Percentiles rank a stretch among this genome's conserved stretches.
These are phyloP conservation scores for Colletotrichum destructivum DNA, from an alignment of 2,329 filamentous ascomycete genomes.

Conservation along the genomic window DNA sequence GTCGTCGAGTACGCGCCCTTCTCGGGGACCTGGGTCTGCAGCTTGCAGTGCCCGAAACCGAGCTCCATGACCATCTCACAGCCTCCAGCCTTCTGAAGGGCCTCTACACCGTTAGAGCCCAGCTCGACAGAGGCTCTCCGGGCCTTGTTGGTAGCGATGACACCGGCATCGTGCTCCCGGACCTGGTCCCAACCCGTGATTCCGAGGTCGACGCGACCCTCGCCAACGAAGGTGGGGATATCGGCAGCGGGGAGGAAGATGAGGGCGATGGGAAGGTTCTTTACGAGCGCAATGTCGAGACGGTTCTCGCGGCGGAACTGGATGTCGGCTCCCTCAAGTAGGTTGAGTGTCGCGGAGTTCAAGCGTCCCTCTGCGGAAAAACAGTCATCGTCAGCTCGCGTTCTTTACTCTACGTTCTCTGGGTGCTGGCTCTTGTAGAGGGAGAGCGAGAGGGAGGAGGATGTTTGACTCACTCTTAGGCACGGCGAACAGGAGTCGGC, in stretches of 20 bases:
- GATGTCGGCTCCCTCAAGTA: conserved; percentile 94
- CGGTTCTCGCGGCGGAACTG: conserved; percentile 96
- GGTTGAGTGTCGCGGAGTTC: conserved; percentile 88
- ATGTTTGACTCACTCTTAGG: conserved; percentile 85
- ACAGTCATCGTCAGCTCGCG: conserved; percentile 44
- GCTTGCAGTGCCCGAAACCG: conserved; percentile 89
- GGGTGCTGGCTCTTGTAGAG: not conserved
- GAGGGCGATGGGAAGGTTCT: conserved; percentile 95
- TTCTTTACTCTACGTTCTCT: conserved; percentile 1
- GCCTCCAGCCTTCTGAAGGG: conserved; percentile 67
- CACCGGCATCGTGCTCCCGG: conserved; percentile 84
- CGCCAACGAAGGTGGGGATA: conserved; percentile 97
- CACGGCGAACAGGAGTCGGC: conserved; percentile 95
- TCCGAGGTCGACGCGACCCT: conserved; percentile 92
- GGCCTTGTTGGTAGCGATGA: conserved; percentile 64
- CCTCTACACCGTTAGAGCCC: conserved; percentile 58
- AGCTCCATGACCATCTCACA: conserved; percentile 93
- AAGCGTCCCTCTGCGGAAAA: conserved; percentile 84
- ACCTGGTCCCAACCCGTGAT: conserved; percentile 97
- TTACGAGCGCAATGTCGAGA: conserved; percentile 96
- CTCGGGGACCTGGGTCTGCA: conserved; percentile 97
- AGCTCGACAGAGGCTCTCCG: conserved; percentile 63
- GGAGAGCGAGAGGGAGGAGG: conserved; percentile 26
- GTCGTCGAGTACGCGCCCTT: conserved; percentile 81
- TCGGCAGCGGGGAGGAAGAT: conserved; percentile 97